phyloP scores from a whole-genome alignment of 2,329 filamentous ascomycete genomes.

The Cordyceps tenuipes region DNA sequence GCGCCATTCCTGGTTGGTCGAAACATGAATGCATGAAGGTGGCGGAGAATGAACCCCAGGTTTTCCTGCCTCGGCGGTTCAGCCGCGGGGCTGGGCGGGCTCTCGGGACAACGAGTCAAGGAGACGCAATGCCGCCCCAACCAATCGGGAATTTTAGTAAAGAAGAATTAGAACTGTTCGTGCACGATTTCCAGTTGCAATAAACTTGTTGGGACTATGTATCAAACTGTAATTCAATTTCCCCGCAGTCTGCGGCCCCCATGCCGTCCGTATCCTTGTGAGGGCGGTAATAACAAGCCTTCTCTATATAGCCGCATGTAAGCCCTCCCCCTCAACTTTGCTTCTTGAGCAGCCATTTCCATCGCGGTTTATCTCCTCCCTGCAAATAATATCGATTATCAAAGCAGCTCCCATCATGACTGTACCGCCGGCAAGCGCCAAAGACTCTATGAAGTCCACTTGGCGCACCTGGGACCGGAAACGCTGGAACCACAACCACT shows the following conservation, averaged over 20 bases:
- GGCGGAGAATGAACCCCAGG: neutral
- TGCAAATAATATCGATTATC: neutral
- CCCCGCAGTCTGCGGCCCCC: slow-evolving; percentile 1
- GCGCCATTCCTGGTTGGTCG: neutral
- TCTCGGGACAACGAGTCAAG: slow-evolving; percentile 10
- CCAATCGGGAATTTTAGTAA: neutral
- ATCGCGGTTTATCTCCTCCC: neutral
- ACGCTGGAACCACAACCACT: slow-evolving; percentile 23
- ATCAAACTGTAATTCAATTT: neutral
- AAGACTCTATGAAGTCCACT: slow-evolving; percentile 30
- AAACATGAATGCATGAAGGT: neutral
- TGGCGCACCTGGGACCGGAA: slow-evolving; percentile 21
- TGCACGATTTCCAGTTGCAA: neutral
- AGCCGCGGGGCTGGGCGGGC: slow-evolving; percentile 3
- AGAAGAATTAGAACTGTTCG: neutral
- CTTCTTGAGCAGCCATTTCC: neutral
- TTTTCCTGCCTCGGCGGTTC: slow-evolving; percentile 1
- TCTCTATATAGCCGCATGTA: neutral
- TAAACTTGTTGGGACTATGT: neutral
- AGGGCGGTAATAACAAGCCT: neutral
- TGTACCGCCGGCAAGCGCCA: slow-evolving; percentile 9
- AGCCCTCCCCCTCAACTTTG: neutral
- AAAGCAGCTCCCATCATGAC: neutral
- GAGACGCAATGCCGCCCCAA: slow-evolving; percentile 6
- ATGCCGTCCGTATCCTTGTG: neutral